Evolutionary conservation across 2,329 filamentous ascomycete species (phyloP), one percentile per base, ranked within the genome.

Genomic region (Verticillium longisporum): DNA sequence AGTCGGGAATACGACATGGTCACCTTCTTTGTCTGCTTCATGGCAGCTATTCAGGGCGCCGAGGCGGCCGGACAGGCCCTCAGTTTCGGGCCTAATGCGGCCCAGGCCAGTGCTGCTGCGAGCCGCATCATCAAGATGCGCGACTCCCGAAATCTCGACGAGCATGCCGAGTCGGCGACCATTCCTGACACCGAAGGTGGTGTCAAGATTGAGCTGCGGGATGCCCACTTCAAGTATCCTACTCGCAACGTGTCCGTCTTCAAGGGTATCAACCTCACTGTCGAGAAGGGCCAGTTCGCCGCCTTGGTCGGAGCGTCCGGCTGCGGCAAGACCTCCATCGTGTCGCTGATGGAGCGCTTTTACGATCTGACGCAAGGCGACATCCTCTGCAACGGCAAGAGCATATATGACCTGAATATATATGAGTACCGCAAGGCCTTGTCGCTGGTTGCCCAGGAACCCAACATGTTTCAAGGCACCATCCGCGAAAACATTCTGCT

Each of bases 361-460:
- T 94, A 94, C 71, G 84, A 90, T 50, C 74, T 86, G 0, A 77
- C 83, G 15, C 76, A 80, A 11, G 91, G 91, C 6, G 75, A 77
- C 5, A 87, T 95, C 60, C 76, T 87, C 0, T 83, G 86, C 69
- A 87, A 90, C 69, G 84, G 80, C 5, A 76, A 78, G 58, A 80
- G 88, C 66, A 84, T 92, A 54, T 71, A 76, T 1, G 70, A 78
- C 1, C 70, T 91, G 59, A 83, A 88, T 60, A 78, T 88, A 0
- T 80, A 80, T 62, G 74, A 80, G 18, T 91, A 91, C 70, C 83
- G 90, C 50, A 79, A 80, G 61, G 75, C 84, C 38, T 78, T 92
- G 13, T 88, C 88, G 1, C 80, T 93, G 0, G 90, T 93, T 0
- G 85, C 88, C 3, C 90, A 93, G 72, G 89, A 93, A 70, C 82